Evolutionary conservation across 2,329 filamentous ascomycete species (phyloP).

Genomic region (Akanthomyces dipterigenus): DNA sequence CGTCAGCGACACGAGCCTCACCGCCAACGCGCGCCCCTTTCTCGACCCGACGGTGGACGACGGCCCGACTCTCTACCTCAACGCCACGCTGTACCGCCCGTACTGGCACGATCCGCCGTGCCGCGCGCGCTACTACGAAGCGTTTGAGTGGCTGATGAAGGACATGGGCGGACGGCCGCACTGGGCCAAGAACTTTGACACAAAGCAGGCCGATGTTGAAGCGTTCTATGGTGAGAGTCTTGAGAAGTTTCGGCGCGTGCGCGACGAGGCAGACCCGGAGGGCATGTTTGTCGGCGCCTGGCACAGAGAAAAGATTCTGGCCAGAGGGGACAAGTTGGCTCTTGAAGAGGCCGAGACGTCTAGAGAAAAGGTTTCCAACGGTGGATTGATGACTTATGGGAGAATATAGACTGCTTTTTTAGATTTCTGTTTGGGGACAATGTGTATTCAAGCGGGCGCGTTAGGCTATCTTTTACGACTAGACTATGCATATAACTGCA

Average conservation of each 20-base stretch:
- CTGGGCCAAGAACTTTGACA: conserved; percentile 87
- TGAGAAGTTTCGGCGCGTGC: conserved; percentile 58
- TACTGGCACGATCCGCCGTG: conserved; percentile 74
- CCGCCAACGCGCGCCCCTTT: conserved; percentile 32
- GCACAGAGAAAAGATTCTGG: conserved; percentile 66
- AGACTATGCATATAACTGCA: not conserved
- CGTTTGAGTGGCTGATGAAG: conserved; percentile 85
- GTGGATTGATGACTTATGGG: conserved; percentile 9
- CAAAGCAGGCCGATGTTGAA: conserved; percentile 54
- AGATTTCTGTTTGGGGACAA: not conserved
- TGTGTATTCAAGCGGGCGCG: not conserved
- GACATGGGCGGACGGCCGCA: conserved; percentile 77
- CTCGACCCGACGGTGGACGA: conserved; percentile 65
- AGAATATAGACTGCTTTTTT: conserved; percentile 3
- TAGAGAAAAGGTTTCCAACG: conserved; percentile 11
- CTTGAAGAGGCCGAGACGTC: conserved; percentile 31
- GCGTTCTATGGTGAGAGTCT: conserved; percentile 64
- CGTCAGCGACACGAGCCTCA: conserved; percentile 60
- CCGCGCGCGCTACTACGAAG: conserved; percentile 72
- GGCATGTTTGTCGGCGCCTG: conserved; percentile 89
- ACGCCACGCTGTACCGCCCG: conserved; percentile 82
- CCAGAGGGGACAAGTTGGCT: conserved; percentile 25
- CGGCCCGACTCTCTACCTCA: conserved; percentile 77
- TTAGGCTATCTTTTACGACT: not conserved
- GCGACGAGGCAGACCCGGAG: conserved; percentile 66